Evolutionary conservation across 768 basidiomycete species (phyloP), one percentile per base, ranked within the genome.

Genomic region (Lactarius akahatsu): DNA sequence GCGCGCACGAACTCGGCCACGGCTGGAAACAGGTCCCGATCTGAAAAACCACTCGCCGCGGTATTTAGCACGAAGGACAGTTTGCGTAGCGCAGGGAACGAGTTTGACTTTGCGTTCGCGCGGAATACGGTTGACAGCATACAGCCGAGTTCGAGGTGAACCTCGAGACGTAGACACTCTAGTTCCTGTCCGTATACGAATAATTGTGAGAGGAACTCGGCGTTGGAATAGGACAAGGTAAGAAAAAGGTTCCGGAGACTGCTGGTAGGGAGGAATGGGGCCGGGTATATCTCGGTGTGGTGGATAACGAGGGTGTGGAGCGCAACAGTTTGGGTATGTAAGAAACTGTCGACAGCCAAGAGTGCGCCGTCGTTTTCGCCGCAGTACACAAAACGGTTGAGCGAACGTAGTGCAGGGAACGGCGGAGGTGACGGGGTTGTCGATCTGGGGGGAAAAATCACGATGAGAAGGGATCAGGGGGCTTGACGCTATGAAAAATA

Each of bases 11-110:
- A 89, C 36, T 86, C 87, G 5, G 85, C 80, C 52, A 91, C 80
- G 9, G 89, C 82, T 2, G 87, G 87, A 77, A 90, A 88, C 4
- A 91, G 78, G 71, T 88, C 88, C 16, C 81, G 77, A 71, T 90
- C 88, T 2, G 72, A 66, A 15, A 78, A 78, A 69, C 72, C 23
- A 66, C 70, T 58, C 68, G 71, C 65, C 70, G 61, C 72, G 59
- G 69, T 71, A 56, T 69, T 65, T 34, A 76, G 71, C 23, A 67
- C 56, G 70, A 91, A 81, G 1, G 83, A 78, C 72, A 91, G 89
- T 73, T 89, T 83, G 2, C 82, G 81, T 6, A 91, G 80, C 78
- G 88, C 86, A 11, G 87, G 88, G 2, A 90, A 80, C 2, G 78
- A 76, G 28, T 64, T 62, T 26, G 65, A 45, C 20, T 30, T 23